phyloP scores from a whole-genome alignment of 2,329 filamentous ascomycete genomes.

The Hyphodiscus sp. region DNA sequence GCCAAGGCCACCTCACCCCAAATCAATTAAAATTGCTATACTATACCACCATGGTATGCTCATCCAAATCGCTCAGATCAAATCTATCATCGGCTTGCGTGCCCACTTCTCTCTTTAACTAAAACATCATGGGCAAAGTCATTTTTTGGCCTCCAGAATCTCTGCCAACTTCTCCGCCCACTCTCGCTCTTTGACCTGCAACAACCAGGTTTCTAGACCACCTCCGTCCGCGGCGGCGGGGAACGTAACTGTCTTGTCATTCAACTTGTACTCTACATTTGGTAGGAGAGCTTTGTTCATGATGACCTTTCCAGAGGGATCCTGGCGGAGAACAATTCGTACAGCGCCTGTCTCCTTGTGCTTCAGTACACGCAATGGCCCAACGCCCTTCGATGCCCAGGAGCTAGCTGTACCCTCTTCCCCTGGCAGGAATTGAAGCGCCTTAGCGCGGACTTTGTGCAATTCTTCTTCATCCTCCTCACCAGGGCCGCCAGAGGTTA shows the following conservation, averaged over 20 bases:
- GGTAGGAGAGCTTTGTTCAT: constrained; percentile 63
- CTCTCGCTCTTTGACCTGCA: constrained; percentile 58
- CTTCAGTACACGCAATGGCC: constrained; percentile 65
- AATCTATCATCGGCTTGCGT: too few relatives aligned
- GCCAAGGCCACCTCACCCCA: too few relatives aligned
- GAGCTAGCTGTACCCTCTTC: constrained; percentile 45
- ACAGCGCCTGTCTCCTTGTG: constrained; percentile 62
- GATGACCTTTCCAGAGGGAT: constrained; percentile 66
- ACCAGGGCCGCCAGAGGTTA: constrained; percentile 58
- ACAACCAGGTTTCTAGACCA: constrained; percentile 61
- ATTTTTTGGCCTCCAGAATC: constrained; percentile 43
- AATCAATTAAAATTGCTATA: too few relatives aligned
- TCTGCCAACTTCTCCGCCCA: constrained; percentile 42
- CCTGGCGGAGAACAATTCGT: constrained; percentile 66
- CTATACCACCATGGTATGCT: too few relatives aligned
- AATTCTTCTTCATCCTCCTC: constrained; percentile 68
- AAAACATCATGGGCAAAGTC: neutral
- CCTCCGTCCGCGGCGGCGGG: constrained; percentile 51
- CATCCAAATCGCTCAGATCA: too few relatives aligned
- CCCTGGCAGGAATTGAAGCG: constrained; percentile 52
- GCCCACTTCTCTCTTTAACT: too few relatives aligned
- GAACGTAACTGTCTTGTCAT: constrained; percentile 54
- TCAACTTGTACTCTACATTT: constrained; percentile 54
- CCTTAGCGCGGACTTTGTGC: constrained; percentile 66
- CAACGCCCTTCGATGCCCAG: constrained; percentile 67